phyloP scores from a whole-genome alignment of 441 rosid genomes.

The Croton setiger region DNA sequence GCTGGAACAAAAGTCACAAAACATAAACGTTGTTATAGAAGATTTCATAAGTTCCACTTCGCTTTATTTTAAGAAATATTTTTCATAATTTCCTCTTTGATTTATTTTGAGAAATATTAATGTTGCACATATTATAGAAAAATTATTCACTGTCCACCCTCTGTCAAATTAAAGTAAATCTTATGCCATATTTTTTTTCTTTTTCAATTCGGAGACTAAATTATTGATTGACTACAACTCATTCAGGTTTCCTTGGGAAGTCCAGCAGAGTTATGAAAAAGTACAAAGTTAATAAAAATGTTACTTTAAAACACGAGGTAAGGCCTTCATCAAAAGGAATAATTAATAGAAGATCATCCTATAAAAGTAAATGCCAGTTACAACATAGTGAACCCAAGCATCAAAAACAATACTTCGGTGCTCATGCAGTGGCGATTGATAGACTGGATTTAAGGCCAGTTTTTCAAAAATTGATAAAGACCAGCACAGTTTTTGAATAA shows the following conservation, averaged over 20 bases:
- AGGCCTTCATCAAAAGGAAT: background rate
- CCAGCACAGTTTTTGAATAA: background rate
- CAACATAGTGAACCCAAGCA: background rate
- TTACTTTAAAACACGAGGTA: background rate
- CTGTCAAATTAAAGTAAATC: slow-evolving; percentile 1
- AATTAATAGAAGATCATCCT: background rate
- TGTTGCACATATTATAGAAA: background rate
- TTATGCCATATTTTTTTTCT: background rate
- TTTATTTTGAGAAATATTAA: background rate
- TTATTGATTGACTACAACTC: too few relatives aligned
- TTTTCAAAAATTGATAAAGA: background rate
- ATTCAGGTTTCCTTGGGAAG: background rate
- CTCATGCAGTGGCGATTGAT: too few relatives aligned
- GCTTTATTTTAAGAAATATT: background rate
- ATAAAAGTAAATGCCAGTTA: background rate
- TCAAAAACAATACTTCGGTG: background rate
- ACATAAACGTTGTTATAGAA: background rate
- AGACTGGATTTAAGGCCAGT: background rate
- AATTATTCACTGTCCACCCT: background rate
- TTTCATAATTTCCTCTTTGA: background rate
- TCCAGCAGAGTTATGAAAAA: too few relatives aligned
- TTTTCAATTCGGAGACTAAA: too few relatives aligned
- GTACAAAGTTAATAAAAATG: too few relatives aligned
- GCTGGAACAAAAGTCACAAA: background rate
- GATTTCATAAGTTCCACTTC: background rate